Evolutionary conservation across 2,329 filamentous ascomycete genomes (phyloP), one percentile per base, ranked within the genome.

Genomic region (Talaromyces pinophilus): DNA sequence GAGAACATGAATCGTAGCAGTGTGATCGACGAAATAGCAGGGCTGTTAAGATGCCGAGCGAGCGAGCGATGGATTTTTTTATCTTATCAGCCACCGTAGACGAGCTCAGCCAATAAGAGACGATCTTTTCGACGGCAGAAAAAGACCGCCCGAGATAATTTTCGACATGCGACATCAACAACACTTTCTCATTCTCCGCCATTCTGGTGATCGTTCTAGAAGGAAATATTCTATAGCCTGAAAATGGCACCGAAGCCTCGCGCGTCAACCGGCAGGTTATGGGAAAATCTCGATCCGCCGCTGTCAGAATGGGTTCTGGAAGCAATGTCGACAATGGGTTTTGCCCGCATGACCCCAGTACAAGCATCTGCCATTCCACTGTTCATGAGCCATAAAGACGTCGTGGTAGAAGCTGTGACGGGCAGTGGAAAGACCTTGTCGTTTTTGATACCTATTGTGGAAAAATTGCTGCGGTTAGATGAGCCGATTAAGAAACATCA

Each of bases 371-470:
- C 92, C 4, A 90, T 97, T 70, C 92, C 93, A 13, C 86, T 97
- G 62, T 95, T 97, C 76, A 89, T 93, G 80, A 89, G 88, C 62
- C 91, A 96, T 77, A 96, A 96, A 74, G 93, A 97, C 78, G 92
- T 96, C 4, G 93, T 97, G 0, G 93, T 97, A 5, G 92, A 96
- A 82, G 92, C 92, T 38, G 93, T 96, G 3, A 97, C 93, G 2
- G 93, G 93, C 13, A 95, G 91, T 77, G 93, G 93, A 67, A 97
- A 97, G 80, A 97, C 93, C 0, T 82, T 97, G 35, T 87, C 92
- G 1, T 99, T 94, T 73, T 81, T 96, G 40, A 89, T 97, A 57
- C 93, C 93, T 1, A 82, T 96, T 3, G 86, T 96, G 28, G 90
- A 96, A 78, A 90, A 92, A 71, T 83, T 98, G 55, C 82, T 98